A percentile compares a stretch with the other conserved stretches of the same genome.
Conservation (phyloP, 1,284 basidiomycete species). For the Ustilago lituana region DNA sequence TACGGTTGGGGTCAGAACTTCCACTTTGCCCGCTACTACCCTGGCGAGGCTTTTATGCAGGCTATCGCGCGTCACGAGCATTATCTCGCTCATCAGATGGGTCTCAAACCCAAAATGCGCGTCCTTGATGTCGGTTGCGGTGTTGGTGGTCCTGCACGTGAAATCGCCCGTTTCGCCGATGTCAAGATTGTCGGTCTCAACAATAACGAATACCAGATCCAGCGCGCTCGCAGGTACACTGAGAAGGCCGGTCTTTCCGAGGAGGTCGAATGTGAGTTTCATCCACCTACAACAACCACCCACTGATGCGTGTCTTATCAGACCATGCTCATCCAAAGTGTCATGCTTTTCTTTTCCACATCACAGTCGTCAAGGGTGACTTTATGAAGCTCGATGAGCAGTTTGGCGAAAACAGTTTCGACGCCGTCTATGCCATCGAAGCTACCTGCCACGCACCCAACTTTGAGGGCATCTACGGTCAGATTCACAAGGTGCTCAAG, state of each 20-base stretch:
- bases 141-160: conserved; percentile 94
- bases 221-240: conserved; percentile 85
- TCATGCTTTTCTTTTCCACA: too few relatives aligned
- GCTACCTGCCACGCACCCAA: conserved; percentile 95
- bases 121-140: conserved; percentile 98
- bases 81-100: conserved; percentile 80
- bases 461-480: conserved; percentile 93
- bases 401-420: conserved; percentile 92
- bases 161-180: conserved; percentile 92
- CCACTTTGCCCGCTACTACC: conserved; percentile 98
- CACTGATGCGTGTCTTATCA: too few relatives aligned
- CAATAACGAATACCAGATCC: conserved; percentile 96
- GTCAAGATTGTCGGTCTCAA: conserved; percentile 87
- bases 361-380: conserved; percentile 71
- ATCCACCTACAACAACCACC: not conserved
- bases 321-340: too few relatives aligned
- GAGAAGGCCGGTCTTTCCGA: conserved; percentile 79
- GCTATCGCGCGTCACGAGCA: conserved; percentile 94
- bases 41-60: conserved; percentile 86
- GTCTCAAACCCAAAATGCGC: conserved; percentile 81
- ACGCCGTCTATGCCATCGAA: conserved; percentile 98
- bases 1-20: conserved; percentile 93
- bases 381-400: conserved; percentile 94
- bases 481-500: conserved; percentile 94
- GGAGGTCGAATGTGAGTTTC: conserved; percentile 75